Base-by-base conservation (phyloP, 2,329 filamentous ascomycete genomes). In the Nannizziopsis barbatae region DNA sequence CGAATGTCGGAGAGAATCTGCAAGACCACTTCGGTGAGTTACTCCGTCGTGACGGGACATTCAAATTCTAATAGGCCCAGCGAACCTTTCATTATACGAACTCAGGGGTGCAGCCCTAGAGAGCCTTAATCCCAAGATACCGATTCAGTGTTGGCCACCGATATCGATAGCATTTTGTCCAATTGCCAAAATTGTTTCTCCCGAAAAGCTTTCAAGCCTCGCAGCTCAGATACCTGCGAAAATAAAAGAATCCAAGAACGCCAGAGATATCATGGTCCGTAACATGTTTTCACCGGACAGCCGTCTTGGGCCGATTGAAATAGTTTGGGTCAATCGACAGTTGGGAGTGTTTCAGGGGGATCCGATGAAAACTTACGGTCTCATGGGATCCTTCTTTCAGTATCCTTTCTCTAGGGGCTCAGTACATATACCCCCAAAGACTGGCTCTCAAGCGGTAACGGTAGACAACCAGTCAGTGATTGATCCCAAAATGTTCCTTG, bases 341-440 rank as follows among this genome's bases (percentile, higher is more conserved):
- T 39, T 52, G 55, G 27, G 56, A 17, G 59, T 59, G 12, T 55
- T 62, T 14, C 15, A 38, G 9, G 71, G 71, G 3, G 44, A 47
- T 2, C 58, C 39, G 0, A 62, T 59, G 1, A 74, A 70, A 51
- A 68, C 66, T 47, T 74, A 75, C 49, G 71, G 14, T 63, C 7
- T 73, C 2, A 67, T 75, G 62, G 53, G 75, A 0, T 68, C 71
- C 49, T 71, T 75, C 50, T 58, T 76, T 1, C 73, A 75, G 51
- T 74, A 76, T 56, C 74, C 75, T 0, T 74, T 74, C 27, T 70
- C 71, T 0, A 61, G 65, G 2, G 75, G 75, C 0, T 69, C 63
- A 1, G 62, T 76, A 8, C 74, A 77, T 50, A 67, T 76, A 43
- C 52, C 48, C 14, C 6, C 42, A 6, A 45, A 36, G 42, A 15